Evolutionary conservation across 176 grass and related monocot genomes (phyloP), one percentile per base, ranked within the genome.

Genomic region (Musa acuminata): DNA sequence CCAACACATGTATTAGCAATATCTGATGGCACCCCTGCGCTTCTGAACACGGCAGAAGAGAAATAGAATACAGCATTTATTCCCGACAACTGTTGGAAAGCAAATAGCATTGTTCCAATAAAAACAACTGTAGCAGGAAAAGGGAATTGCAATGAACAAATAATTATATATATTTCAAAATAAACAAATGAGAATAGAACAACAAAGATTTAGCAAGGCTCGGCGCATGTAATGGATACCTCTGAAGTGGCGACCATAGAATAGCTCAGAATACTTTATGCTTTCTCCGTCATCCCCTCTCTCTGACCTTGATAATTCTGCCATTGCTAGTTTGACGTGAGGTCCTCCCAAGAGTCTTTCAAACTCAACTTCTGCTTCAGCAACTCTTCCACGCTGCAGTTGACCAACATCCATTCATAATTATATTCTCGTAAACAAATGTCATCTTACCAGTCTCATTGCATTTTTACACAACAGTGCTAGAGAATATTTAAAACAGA

Each of bases 1-100:
- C 96, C 91, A 76, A 99, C 89, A 78, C 80, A 89, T 73, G 91
- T 89, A 76, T 99, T 99, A 17, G 96, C 91, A 80, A 89, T 81
- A 78, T 81, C 89, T 80, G 96, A 76, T 52, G 96, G 91, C 64
- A 99, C 96, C 13, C 91, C 91, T 21, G 92, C 96, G 82, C 91
- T 86, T 91, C 79, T 94, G 79, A 99, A 99, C 55, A 99, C 96
- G 76, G 91, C 94, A 63, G 96, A 99, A 71, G 96, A 99, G 83
- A 99, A 99, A 89, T 99, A 99, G 88, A 99, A 99, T 55, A 99
- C 84, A 82, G 96, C 89, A 75, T 99, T 99, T 84, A 99, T 99
- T 85, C 96, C 91, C 21, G 96, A 99, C 75, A 99, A 82, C 88
- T 99, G 96, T 91, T 99, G 96, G 84, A 99, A 91, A 91, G 96